Percentiles rank a stretch among this genome's conserved stretches.
phyloP scores from a whole-genome alignment of 441 rosid species.

The Pelargonium cotyledonis region DNA sequence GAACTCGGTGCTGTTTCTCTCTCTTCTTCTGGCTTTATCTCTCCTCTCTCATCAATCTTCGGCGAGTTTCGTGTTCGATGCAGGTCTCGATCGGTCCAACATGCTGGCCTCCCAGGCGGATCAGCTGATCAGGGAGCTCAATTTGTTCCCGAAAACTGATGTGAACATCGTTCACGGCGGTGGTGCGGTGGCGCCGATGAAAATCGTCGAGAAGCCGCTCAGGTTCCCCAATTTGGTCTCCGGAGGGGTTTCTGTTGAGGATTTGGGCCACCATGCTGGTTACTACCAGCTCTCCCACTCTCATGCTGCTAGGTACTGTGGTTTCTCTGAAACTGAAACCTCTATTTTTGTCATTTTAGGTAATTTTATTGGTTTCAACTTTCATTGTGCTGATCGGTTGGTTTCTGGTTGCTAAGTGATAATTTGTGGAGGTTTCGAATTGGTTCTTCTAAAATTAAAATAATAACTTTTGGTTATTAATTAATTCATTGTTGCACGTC shows the following conservation, averaged over 20 bases:
- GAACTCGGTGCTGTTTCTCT: constrained; percentile 13
- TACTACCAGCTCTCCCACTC: constrained; percentile 74
- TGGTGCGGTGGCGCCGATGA: constrained; percentile 19
- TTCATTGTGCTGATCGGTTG: too few relatives aligned
- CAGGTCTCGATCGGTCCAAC: constrained; percentile 27
- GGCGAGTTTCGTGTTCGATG: constrained; percentile 18
- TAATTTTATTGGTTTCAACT: too few relatives aligned
- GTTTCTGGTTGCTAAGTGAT: too few relatives aligned
- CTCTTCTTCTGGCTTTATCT: constrained; percentile 24
- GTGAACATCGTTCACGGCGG: constrained; percentile 44
- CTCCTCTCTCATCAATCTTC: constrained; percentile 26
- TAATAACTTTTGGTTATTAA: too few relatives aligned
- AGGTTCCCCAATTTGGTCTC: constrained; percentile 49
- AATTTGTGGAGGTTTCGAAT: too few relatives aligned
- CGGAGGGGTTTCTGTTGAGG: constrained; percentile 39
- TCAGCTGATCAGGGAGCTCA: constrained; percentile 71
- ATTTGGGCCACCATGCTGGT: constrained; percentile 91
- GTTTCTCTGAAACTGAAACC: background rate
- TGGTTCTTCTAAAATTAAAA: too few relatives aligned
- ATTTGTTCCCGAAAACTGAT: constrained; percentile 67
- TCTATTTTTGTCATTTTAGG: background rate
- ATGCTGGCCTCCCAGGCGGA: constrained; percentile 61
- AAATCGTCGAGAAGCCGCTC: constrained; percentile 60
- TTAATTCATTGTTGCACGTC: too few relatives aligned
- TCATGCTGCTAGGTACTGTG: constrained; percentile 57